Evolutionary conservation across 192 early-diverging fungal genomes (phyloP).

Genomic region (Coemansia sp.): DNA sequence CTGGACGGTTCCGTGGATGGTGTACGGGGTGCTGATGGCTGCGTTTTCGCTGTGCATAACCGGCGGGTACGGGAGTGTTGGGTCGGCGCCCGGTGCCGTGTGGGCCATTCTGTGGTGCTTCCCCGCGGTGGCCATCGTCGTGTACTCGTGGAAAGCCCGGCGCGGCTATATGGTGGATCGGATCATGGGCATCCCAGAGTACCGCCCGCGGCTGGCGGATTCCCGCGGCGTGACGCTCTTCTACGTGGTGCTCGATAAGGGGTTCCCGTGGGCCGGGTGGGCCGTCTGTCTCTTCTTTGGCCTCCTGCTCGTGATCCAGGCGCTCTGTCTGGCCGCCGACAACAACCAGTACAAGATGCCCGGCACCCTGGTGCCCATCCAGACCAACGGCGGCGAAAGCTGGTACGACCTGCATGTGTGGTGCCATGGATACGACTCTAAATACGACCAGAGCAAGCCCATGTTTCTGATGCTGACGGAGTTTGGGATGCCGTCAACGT

Average conservation of each 20-base stretch:
- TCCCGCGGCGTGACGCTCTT: conserved; percentile 33
- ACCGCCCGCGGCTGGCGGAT: conserved; percentile 38
- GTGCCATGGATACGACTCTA: conserved; percentile 38
- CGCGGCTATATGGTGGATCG: conserved; percentile 54
- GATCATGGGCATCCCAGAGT: conserved; percentile 57
- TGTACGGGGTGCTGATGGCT: conserved; percentile 34
- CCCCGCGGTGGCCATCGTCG: conserved; percentile 18
- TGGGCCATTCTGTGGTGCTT: conserved; percentile 47
- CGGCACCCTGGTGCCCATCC: conserved; percentile 45
- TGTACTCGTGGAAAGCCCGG: conserved; percentile 50
- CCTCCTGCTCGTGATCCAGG: conserved; percentile 51
- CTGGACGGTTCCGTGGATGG: conserved; percentile 51
- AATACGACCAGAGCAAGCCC: conserved; percentile 15
- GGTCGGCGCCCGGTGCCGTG: conserved; percentile 21
- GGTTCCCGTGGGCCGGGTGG: conserved; percentile 45
- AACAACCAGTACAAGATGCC: conserved; percentile 29
- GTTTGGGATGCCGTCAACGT: conserved; percentile 55
- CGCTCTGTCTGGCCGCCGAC: conserved; percentile 50
- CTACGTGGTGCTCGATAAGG: conserved; percentile 38
- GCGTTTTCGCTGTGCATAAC: conserved; percentile 34
- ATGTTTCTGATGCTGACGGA: conserved; percentile 53
- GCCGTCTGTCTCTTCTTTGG: conserved; percentile 38
- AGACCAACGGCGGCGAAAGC: conserved; percentile 44
- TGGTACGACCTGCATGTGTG: conserved; percentile 54
- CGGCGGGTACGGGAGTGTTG: conserved; percentile 34